phyloP scores from a whole-genome alignment of 2,329 filamentous ascomycete species.

The Apiospora phragmitis region DNA sequence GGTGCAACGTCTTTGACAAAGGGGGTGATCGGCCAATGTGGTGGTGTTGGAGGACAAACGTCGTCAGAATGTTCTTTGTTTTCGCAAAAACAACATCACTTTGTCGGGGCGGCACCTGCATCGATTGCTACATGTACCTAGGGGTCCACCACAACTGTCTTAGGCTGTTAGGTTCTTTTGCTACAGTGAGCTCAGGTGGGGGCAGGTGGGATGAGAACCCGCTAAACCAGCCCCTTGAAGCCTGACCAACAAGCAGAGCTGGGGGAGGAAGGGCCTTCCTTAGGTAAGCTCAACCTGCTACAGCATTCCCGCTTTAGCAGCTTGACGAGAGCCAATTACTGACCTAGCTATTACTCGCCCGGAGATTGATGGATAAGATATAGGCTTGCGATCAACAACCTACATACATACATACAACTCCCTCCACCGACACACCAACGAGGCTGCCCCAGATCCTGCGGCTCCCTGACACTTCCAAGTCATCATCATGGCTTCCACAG shows the following conservation, averaged over 20 bases:
- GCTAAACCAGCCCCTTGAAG: constrained; percentile 2
- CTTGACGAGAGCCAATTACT: not conserved
- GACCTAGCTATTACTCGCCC: not conserved
- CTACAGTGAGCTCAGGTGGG: not conserved
- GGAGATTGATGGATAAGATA: constrained; percentile 3
- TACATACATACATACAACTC: constrained; percentile 4
- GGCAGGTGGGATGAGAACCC: not conserved
- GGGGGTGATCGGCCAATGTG: not conserved
- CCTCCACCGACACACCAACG: constrained; percentile 4
- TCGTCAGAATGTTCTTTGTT: constrained; percentile 5
- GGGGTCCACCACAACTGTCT: not conserved
- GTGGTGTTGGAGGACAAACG: not conserved
- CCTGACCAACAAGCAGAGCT: not conserved
- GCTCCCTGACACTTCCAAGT: not conserved
- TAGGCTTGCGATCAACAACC: not conserved
- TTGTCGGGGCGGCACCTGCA: not conserved
- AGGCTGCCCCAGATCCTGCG: not conserved
- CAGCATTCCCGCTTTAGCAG: not conserved
- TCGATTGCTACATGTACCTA: not conserved
- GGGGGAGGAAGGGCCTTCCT: not conserved
- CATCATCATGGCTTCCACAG: constrained; percentile 47
- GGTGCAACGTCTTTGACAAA: not conserved
- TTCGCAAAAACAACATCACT: not conserved
- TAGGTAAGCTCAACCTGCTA: constrained; percentile 3
- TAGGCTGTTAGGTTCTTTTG: not conserved